Conservation (phyloP, 495 filamentous ascomycete genomes). For the Penicillium verhagenii region DNA sequence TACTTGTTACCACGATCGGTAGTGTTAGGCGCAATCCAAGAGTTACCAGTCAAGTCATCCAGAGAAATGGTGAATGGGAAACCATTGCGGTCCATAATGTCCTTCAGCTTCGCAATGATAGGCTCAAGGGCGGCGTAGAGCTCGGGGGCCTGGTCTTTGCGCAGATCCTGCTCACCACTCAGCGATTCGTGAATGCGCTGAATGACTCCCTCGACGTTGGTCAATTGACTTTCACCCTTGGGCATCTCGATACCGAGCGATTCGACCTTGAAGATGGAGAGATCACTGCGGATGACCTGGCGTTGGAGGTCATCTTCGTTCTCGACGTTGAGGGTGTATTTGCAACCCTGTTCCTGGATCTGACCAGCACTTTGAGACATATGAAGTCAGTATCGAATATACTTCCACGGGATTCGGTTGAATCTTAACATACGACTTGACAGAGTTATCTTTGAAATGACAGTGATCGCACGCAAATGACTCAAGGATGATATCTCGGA, state of each 20-base stretch:
- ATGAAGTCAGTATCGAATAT: not conserved
- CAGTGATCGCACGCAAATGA: constrained; percentile 93
- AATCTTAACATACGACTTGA: constrained; percentile 57
- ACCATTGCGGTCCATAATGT: constrained; percentile 68
- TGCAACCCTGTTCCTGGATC: constrained; percentile 85
- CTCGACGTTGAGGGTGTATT: constrained; percentile 72
- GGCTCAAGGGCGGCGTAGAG: constrained; percentile 70
- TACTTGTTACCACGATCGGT: constrained; percentile 73
- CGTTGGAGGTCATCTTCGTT: constrained; percentile 71
- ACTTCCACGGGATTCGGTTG: not conserved
- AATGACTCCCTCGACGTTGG: constrained; percentile 88
- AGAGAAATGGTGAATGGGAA: constrained; percentile 87
- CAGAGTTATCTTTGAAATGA: constrained; percentile 82
- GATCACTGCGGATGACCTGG: constrained; percentile 89
- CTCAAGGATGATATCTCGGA: constrained; percentile 95
- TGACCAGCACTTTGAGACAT: constrained; percentile 37
- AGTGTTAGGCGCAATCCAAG: constrained; percentile 87
- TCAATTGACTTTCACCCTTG: constrained; percentile 80
- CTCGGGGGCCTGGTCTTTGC: constrained; percentile 72
- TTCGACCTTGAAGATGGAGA: constrained; percentile 73
- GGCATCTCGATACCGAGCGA: constrained; percentile 91
- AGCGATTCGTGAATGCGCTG: constrained; percentile 73
- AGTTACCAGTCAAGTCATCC: constrained; percentile 95
- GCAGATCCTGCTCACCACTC: constrained; percentile 66
- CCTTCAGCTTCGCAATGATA: constrained; percentile 65